phyloP scores from a whole-genome alignment of 2,329 filamentous ascomycete species.

The Colletotrichum sp. region DNA sequence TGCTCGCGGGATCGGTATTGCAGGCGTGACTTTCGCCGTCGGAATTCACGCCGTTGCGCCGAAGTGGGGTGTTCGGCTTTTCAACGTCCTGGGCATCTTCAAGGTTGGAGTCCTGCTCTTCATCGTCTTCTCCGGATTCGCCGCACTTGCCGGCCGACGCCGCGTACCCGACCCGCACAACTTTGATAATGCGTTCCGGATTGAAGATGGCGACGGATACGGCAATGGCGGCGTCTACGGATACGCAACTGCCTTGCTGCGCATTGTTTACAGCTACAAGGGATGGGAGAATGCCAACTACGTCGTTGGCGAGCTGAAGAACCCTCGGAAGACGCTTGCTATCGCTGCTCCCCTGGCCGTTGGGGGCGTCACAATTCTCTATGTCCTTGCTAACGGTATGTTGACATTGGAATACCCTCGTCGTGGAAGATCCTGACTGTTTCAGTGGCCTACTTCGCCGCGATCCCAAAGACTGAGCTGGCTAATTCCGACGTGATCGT shows the following conservation, averaged over 20 bases:
- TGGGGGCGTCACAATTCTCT: constrained; percentile 62
- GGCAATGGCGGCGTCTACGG: constrained; percentile 54
- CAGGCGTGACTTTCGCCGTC: too few species aligned
- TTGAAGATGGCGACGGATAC: constrained; percentile 47
- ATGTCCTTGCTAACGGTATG: constrained; percentile 62
- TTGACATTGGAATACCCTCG: too few species aligned
- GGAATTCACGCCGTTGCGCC: too few species aligned
- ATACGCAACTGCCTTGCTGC: constrained; percentile 62
- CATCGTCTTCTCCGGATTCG: constrained; percentile 66
- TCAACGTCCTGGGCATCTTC: constrained; percentile 41
- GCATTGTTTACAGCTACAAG: constrained; percentile 66
- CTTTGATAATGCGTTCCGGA: constrained; percentile 59
- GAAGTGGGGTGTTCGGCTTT: too few species aligned
- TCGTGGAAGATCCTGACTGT: too few species aligned
- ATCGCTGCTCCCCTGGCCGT: constrained; percentile 64
- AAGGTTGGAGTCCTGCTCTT: constrained; percentile 65
- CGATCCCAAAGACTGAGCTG: constrained; percentile 62
- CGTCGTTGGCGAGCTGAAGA: constrained; percentile 61
- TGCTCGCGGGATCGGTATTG: too few species aligned
- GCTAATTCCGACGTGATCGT: constrained; percentile 64
- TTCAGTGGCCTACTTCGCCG: constrained; percentile 48
- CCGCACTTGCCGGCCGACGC: constrained; percentile 56
- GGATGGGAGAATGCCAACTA: constrained; percentile 71
- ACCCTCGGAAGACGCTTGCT: constrained; percentile 57
- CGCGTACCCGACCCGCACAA: constrained; percentile 57